Evolutionary conservation across 1,284 basidiomycete species (phyloP).

Genomic region (Ustilago trichophora): DNA sequence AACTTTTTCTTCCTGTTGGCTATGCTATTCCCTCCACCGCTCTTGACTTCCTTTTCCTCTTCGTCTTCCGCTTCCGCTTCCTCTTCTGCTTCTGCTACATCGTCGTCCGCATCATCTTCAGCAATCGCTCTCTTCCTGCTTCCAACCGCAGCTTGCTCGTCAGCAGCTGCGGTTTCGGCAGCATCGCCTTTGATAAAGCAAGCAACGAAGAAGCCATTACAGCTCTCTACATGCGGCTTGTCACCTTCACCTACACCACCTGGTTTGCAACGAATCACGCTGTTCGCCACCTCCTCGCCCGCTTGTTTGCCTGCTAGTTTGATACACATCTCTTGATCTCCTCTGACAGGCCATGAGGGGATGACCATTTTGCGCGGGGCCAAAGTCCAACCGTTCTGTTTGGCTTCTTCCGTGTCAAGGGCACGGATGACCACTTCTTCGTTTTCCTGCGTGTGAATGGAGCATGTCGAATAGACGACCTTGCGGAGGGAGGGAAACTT

Average conservation of each 20-base stretch:
- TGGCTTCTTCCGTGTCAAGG: constrained; percentile 43
- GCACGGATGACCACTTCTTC: constrained; percentile 77
- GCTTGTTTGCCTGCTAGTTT: constrained; percentile 1
- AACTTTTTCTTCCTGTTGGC: constrained; percentile 41
- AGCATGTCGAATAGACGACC: constrained; percentile 97
- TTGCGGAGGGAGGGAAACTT: constrained; percentile 76
- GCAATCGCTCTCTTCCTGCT: background rate
- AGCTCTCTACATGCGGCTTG: constrained; percentile 29
- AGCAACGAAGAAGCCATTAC: constrained; percentile 62
- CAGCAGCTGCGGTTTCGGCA: no score
- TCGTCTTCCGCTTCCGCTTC: background rate
- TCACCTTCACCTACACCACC: constrained; percentile 27
- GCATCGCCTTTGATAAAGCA: constrained; percentile 47
- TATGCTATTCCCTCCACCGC: background rate
- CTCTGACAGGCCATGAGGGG: constrained; percentile 55
- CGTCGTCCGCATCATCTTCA: constrained; percentile 3
- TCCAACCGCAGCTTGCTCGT: no score
- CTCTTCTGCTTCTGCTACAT: background rate
- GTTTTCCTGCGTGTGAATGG: constrained; percentile 88
- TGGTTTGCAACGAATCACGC: constrained; percentile 48
- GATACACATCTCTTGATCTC: constrained; percentile 30
- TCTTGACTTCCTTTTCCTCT: background rate
- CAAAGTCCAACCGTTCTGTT: constrained; percentile 41
- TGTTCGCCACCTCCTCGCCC: constrained; percentile 18
- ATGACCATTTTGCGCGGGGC: constrained; percentile 45